Percentiles rank a stretch among this genome's conserved stretches.
phyloP scores from a whole-genome alignment of 2,329 filamentous ascomycete species.

The Pezicula rhizophila region DNA sequence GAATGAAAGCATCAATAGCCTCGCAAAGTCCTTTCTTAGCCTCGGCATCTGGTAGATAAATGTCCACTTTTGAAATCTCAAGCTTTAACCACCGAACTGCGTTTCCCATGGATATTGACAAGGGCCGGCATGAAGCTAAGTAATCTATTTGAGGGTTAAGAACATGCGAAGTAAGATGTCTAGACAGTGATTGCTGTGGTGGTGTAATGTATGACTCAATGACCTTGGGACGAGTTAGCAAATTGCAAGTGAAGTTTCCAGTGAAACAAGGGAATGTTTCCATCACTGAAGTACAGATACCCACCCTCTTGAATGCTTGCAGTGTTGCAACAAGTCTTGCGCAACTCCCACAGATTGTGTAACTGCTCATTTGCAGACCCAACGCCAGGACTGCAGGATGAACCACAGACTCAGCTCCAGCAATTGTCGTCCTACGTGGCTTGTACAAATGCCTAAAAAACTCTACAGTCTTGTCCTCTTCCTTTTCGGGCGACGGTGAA shows the following conservation, averaged over 20 bases:
- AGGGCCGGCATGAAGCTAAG: constrained; percentile 85
- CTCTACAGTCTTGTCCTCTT: constrained; percentile 61
- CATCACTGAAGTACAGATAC: constrained; percentile 13
- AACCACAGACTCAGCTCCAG: constrained; percentile 62
- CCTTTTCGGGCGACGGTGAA: constrained; percentile 43
- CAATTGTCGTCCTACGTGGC: constrained; percentile 60
- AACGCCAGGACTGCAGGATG: constrained; percentile 80
- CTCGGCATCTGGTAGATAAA: constrained; percentile 72
- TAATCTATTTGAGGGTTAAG: constrained; percentile 95
- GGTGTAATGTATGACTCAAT: constrained; percentile 92
- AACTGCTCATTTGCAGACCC: constrained; percentile 77
- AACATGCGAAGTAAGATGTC: constrained; percentile 85
- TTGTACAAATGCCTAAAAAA: constrained; percentile 79
- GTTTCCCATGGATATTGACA: constrained; percentile 96
- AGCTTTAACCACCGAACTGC: constrained; percentile 93
- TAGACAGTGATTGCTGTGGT: constrained; percentile 72
- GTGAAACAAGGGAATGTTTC: not conserved
- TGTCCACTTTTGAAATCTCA: constrained; percentile 83
- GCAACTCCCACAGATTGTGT: constrained; percentile 83
- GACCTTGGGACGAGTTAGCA: constrained; percentile 48
- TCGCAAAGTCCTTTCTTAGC: constrained; percentile 75
- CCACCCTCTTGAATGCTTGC: constrained; percentile 79
- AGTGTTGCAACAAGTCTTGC: constrained; percentile 83
- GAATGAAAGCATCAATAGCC: constrained; percentile 83
- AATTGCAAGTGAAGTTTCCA: not conserved